These are phyloP conservation scores for Pseudogymnoascus destructans DNA, from an alignment of 2,329 filamentous ascomycete genomes.

Conservation along the genomic window DNA sequence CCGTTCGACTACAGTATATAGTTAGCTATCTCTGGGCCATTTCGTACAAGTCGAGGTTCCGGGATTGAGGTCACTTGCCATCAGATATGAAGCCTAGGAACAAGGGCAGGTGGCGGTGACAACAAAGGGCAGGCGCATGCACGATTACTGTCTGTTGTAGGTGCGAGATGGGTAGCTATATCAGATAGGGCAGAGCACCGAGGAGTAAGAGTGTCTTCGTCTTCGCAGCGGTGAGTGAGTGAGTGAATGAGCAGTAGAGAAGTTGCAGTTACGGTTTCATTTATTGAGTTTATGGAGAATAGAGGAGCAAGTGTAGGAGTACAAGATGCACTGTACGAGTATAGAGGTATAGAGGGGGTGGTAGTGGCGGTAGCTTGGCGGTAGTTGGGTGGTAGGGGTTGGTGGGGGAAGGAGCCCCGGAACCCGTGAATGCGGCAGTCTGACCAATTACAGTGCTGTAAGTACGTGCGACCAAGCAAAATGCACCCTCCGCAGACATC, in stretches of 20 bases:
- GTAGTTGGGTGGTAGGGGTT: neutral
- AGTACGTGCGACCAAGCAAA: neutral
- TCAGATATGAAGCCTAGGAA: constrained; percentile 20
- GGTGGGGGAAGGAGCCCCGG: neutral
- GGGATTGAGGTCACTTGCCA: constrained; percentile 16
- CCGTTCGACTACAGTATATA: neutral
- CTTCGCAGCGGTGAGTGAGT: neutral
- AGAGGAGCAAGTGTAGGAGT: neutral
- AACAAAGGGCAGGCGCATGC: neutral
- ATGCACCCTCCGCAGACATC: too few species aligned
- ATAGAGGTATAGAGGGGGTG: neutral
- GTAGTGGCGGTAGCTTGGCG: neutral
- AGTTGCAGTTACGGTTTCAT: neutral
- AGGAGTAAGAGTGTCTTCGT: neutral
- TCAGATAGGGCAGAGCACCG: neutral
- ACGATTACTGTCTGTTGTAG: neutral
- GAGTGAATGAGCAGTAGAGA: neutral
- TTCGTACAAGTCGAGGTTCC: neutral
- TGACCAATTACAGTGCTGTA: neutral
- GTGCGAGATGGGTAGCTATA: neutral
- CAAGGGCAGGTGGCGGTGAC: constrained; percentile 7
- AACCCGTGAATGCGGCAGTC: neutral
- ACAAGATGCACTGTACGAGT: neutral
- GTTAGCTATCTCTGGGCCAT: neutral
- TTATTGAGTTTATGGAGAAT: neutral